Base-by-base conservation (phyloP, 768 basidiomycete species). In the Sarcodon sp. region DNA sequence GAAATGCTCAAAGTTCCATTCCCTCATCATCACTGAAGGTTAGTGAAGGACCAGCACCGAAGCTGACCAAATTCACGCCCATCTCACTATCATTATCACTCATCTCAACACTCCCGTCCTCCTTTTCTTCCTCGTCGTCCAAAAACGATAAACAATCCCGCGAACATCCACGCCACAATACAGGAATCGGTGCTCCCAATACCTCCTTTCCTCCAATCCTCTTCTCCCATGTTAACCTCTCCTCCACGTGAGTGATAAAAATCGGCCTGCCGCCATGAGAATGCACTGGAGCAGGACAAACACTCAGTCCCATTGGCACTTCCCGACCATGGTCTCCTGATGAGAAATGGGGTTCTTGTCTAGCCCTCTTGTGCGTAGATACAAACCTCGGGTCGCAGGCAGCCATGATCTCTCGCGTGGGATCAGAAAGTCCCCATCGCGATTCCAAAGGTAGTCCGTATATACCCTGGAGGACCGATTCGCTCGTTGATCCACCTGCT, bases 91-190 rank as follows among this genome's bases (percentile, higher is more conserved):
- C 39, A 27, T 16, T 15, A 27, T 41, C 39, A 4, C 39, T 41
- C 46, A 54, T 49, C 11, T 49, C 48, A 0, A 47, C 45, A 21
- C 45, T 44, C 31, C 33, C 47, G 8, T 48, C 45, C 12, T 31
- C 38, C 6, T 33, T 45, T 15, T 35, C 47, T 41, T 18, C 11
- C 44, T 33, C 15, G 44, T 47, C 37, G 45, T 69, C 71, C 55
- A 87, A 60, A 55, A 80, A 86, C 33, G 70, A 69, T 47, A 88
- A 57, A 59, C 85, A 87, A 0, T 77, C 77, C 44, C 50, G 54
- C n/a, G 63, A 57, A 60, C 85, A 88, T 0, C 85, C 84, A 31
- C 81, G 65, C 83, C 85, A 87, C 46, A 67, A 61, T 32, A 87
- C 51, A 16, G 83, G 79, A 5, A 81, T 79, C 39, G 56, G 54